A percentile compares a stretch with the other conserved stretches of the same genome.
phyloP scores from a whole-genome alignment of 1,284 basidiomycete genomes.

The Fomitopsis pinicola region DNA sequence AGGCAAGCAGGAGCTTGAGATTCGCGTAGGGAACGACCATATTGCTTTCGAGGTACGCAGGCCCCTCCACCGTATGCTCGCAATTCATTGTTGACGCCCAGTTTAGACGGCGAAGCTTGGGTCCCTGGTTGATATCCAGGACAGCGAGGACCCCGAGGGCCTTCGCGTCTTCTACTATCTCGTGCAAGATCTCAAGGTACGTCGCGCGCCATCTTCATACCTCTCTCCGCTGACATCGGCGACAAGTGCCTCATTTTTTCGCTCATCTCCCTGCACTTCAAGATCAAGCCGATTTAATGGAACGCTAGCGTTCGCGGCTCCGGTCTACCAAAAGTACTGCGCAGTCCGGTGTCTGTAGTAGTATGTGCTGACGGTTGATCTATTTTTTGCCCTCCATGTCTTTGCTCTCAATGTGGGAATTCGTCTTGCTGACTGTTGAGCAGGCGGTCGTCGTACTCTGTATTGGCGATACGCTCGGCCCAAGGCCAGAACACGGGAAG shows the following conservation, averaged over 20 bases:
- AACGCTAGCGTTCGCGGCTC: not conserved
- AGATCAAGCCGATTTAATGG: constrained; percentile 93
- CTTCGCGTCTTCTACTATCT: constrained; percentile 99
- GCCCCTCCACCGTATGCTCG: not conserved
- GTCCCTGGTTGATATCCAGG: constrained; percentile 93
- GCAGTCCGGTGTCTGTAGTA: not conserved
- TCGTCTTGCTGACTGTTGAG: too few species aligned
- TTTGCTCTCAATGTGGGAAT: too few species aligned
- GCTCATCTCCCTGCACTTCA: constrained; percentile 97
- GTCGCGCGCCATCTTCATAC: constrained; percentile 12
- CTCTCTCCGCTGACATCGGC: not conserved
- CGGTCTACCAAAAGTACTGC: not conserved
- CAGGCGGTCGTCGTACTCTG: too few species aligned
- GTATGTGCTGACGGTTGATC: not conserved
- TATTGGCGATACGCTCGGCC: too few species aligned
- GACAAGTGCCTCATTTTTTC: constrained; percentile 94
- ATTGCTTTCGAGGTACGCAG: constrained; percentile 88
- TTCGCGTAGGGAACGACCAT: constrained; percentile 91
- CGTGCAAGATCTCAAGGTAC: constrained; percentile 93
- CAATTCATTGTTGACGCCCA: not conserved
- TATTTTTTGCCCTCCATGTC: not conserved
- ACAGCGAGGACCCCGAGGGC: constrained; percentile 96
- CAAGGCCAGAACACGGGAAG: too few species aligned
- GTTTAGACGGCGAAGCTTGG: constrained; percentile 95
- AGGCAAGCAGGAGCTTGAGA: constrained; percentile 96